Base-by-base conservation (phyloP, 2,329 filamentous ascomycete genomes). In the Cadophora malorum region DNA sequence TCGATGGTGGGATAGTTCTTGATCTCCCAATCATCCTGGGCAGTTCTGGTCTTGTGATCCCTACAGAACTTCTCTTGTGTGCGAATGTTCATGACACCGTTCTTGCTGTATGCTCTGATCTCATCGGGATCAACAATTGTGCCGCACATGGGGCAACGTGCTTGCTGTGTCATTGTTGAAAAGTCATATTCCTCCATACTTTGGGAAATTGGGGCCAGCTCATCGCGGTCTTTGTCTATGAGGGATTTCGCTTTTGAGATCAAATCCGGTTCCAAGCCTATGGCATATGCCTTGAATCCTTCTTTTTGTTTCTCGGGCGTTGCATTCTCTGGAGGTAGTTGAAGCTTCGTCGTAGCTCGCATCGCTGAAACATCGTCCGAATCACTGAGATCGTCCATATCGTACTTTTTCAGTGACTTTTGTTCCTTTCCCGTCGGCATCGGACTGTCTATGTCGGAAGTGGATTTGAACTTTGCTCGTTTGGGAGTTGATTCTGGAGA, bases 1-100 rank as follows among this genome's bases (percentile, higher is more conserved):
- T 92, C 80, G 63, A 97, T 90, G 0, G 80, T 77, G 0, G 93
- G 93, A 76, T 95, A 96, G 0, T 68, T 74, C 80, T 85, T 87
- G 3, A 77, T 61, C 16, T 67, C 62, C 76, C 76, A 78, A 16
- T 73, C 67, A 8, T 81, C 78, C 65, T 80, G 72, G 1, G 89
- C 90, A 2, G 85, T 81, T 35, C 81, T 79, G 67, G 81, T 83
- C 73, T 85, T 87, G 80, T 93, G 91, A 8, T 82, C 79, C 53
- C 83, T 81, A 77, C 91, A 93, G 77, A 93, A 92, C 21, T 79
- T 81, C 23, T 83, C 81, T 76, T 92, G 88, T 73, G 85, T 82
- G 38, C 82, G 82, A 45, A 91, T 84, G 38, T 81, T 85, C 79
- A 90, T 81, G 16, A 81, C 79, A 1, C 83, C 82, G 72, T 87